Evolutionary conservation across 2,329 filamentous ascomycete genomes (phyloP).

Genomic region (Apiospora hydei): DNA sequence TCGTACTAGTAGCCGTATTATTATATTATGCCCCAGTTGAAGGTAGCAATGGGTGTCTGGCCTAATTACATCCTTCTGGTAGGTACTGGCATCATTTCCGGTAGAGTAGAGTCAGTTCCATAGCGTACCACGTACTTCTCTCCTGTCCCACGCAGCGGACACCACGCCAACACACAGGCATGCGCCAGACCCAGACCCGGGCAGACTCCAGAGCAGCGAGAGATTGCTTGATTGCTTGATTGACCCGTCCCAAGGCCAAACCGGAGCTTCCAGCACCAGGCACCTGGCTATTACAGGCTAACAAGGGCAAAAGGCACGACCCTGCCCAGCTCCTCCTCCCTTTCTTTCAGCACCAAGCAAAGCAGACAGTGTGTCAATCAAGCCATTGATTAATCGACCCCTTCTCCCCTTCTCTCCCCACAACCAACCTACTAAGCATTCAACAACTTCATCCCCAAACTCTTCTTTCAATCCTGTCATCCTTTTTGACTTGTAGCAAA

Average conservation of each 20-base stretch:
- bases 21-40: background rate
- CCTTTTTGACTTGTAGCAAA: constrained; percentile 28
- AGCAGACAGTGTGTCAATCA: constrained; percentile 19
- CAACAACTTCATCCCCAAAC: constrained; percentile 37
- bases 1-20: background rate
- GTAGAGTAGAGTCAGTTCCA: background rate
- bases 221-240: constrained; percentile 15
- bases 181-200: background rate
- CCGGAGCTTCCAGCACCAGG: constrained; percentile 5
- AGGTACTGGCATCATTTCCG: constrained; percentile 14
- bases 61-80: background rate
- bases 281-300: constrained; percentile 18
- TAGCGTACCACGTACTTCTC: constrained; percentile 22
- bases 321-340: constrained; percentile 1
- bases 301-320: constrained; percentile 12
- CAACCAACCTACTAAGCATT: constrained; percentile 25
- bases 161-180: constrained; percentile 20
- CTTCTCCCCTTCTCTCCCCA: constrained; percentile 22
- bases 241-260: constrained; percentile 13
- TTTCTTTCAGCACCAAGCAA: constrained; percentile 11
- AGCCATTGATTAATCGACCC: constrained; percentile 8
- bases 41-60: background rate
- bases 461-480: constrained; percentile 34
- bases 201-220: background rate
- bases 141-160: constrained; percentile 23